Percentiles rank a stretch among this genome's conserved stretches.
Evolutionary conservation across 2,329 filamentous ascomycete genomes (phyloP).

Genomic region (Botryotinia narcissicola): DNA sequence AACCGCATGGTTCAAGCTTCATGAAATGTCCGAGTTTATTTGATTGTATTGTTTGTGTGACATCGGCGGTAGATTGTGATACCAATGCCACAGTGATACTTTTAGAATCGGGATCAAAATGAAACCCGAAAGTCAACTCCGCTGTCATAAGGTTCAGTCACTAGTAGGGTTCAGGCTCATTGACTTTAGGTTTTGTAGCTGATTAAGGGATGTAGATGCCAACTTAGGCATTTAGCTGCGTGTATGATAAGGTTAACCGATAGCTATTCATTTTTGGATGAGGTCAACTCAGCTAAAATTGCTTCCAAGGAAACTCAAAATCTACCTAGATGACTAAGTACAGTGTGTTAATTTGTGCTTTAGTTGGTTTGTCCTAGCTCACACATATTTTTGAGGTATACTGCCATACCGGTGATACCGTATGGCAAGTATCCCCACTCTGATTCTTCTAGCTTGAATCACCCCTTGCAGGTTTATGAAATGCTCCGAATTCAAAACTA

Average conservation of each 20-base stretch:
- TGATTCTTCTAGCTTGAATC: conserved; percentile 8
- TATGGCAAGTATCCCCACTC: not conserved
- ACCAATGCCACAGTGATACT: not conserved
- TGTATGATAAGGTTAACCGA: conserved; percentile 6
- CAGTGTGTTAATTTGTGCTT: not conserved
- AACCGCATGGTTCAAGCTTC: not conserved
- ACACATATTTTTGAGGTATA: not conserved
- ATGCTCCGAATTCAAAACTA: not conserved
- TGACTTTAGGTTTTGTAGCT: not conserved
- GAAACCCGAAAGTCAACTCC: not conserved
- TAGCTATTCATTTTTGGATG: not conserved
- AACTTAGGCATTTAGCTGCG: not conserved
- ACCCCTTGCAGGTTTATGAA: not conserved
- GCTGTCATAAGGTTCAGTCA: not conserved
- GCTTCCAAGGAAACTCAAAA: conserved; percentile 6
- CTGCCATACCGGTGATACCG: not conserved
- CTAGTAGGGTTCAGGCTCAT: not conserved
- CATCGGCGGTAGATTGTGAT: not conserved
- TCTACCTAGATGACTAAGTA: not conserved
- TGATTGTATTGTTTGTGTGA: not conserved
- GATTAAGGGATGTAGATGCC: not conserved
- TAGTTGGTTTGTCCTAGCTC: not conserved
- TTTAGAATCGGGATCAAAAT: not conserved
- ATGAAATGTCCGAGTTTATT: not conserved
- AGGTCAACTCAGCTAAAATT: not conserved